A percentile compares a stretch with the other conserved stretches of the same genome.
These are phyloP conservation scores for Lichtheimia ornata DNA, from an alignment of 371 early-diverging fungal genomes.

Conservation along the genomic window DNA sequence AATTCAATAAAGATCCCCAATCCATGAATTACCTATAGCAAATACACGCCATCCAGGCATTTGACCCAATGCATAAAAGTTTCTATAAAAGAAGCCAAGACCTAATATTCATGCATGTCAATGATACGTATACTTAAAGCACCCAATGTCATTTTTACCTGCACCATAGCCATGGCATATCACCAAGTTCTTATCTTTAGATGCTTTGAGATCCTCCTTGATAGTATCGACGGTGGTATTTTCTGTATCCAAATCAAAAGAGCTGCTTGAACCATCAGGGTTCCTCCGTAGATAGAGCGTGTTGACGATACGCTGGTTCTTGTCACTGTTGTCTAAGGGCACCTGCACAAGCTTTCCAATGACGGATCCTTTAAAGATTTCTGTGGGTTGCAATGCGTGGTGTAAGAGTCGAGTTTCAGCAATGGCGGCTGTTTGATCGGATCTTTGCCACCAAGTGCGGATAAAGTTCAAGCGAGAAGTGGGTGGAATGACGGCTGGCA, in stretches of 20 bases:
- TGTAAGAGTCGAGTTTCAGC: conserved; percentile 53
- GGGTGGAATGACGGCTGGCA: conserved; percentile 48
- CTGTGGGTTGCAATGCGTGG: conserved; percentile 22
- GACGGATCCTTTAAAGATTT: conserved; percentile 25
- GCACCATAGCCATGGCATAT: conserved; percentile 93
- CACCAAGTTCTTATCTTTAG: conserved; percentile 62
- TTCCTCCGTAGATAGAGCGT: conserved; percentile 29
- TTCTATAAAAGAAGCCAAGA: conserved; percentile 87
- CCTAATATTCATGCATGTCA: conserved; percentile 12
- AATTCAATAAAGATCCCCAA: not conserved
- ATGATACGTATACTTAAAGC: not conserved
- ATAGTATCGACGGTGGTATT: conserved; percentile 31
- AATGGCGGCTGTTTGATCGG: conserved; percentile 43
- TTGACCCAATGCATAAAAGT: conserved; percentile 70
- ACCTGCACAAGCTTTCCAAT: conserved; percentile 40
- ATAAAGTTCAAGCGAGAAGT: conserved; percentile 45
- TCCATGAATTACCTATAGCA: conserved; percentile 51
- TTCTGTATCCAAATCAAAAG: conserved; percentile 30
- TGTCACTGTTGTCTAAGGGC: conserved; percentile 36
- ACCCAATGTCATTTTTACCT: conserved; percentile 36
- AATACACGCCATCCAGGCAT: conserved; percentile 72
- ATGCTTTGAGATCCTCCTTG: conserved; percentile 25
- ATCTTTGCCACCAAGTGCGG: conserved; percentile 51
- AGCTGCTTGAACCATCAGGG: conserved; percentile 17
- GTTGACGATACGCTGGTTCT: conserved; percentile 28